Percentiles rank a stretch among this genome's conserved stretches.
Conservation (phyloP, 495 filamentous ascomycete species). For the Aspergillus olivimuriae region DNA sequence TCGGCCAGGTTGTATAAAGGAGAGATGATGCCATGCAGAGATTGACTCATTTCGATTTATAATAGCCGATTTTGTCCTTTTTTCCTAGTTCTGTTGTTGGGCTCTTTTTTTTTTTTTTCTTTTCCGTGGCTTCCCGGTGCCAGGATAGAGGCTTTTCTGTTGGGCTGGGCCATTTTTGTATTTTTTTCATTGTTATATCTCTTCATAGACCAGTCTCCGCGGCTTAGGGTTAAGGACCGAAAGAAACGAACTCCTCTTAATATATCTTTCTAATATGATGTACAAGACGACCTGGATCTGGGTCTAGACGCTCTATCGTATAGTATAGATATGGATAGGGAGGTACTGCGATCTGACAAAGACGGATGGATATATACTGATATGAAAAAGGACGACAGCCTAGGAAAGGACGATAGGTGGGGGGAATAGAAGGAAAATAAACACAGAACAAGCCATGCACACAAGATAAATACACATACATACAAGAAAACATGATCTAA, state of each 20-base stretch:
- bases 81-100: neutral
- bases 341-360: no score
- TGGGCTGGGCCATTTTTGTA: slow-evolving; percentile 10
- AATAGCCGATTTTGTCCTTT: slow-evolving; percentile 9
- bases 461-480: no score
- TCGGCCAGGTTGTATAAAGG: slow-evolving; percentile 51
- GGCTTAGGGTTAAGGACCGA: slow-evolving; percentile 3
- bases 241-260: slow-evolving; percentile 16
- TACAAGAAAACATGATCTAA: no score
- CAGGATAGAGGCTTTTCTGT: slow-evolving; percentile 12
- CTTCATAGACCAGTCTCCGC: slow-evolving; percentile 14
- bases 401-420: no score
- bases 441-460: no score
- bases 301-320: no score
- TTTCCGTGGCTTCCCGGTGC: slow-evolving; percentile 4
- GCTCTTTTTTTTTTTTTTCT: neutral
- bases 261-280: no score
- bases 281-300: no score
- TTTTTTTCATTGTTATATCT: slow-evolving; percentile 8
- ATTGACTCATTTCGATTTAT: slow-evolving; percentile 6
- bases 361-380: no score
- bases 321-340: no score
- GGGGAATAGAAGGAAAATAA: no score
- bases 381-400: no score
- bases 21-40: neutral